These are phyloP conservation scores for Leccinum subtestaceum DNA, from an alignment of 768 basidiomycete genomes.

Conservation along the genomic window DNA sequence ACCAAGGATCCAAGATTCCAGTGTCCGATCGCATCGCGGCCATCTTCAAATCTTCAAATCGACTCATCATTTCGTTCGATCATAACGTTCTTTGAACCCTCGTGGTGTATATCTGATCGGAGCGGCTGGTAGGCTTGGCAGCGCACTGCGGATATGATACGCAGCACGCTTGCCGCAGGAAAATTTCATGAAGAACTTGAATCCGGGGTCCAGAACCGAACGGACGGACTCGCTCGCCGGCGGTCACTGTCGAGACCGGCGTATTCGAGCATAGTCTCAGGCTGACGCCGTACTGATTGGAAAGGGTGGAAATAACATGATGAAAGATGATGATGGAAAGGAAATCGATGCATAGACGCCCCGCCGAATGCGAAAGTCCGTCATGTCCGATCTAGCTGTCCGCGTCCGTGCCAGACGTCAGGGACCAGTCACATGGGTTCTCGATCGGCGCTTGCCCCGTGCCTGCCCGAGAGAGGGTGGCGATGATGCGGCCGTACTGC, in stretches of 20 bases:
- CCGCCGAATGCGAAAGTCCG: background rate
- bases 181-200: background rate
- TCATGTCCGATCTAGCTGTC: background rate
- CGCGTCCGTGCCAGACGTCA: background rate
- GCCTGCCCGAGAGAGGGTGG: background rate
- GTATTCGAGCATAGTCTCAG: background rate
- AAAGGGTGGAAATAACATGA: background rate
- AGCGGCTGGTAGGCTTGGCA: background rate
- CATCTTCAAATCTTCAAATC: background rate
- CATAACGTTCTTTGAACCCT: background rate
- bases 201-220: background rate
- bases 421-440: background rate
- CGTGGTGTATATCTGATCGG: background rate
- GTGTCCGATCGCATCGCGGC: background rate
- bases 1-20: background rate
- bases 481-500: background rate
- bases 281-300: background rate
- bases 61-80: background rate
- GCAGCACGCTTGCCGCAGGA: background rate
- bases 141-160: background rate
- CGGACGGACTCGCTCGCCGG: background rate
- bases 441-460: background rate
- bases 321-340: background rate
- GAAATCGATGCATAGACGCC: background rate
- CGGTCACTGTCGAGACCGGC: constrained; percentile 1